Evolutionary conservation across 768 basidiomycete genomes (phyloP).

Genomic region (Pleurotus tuber-regium): DNA sequence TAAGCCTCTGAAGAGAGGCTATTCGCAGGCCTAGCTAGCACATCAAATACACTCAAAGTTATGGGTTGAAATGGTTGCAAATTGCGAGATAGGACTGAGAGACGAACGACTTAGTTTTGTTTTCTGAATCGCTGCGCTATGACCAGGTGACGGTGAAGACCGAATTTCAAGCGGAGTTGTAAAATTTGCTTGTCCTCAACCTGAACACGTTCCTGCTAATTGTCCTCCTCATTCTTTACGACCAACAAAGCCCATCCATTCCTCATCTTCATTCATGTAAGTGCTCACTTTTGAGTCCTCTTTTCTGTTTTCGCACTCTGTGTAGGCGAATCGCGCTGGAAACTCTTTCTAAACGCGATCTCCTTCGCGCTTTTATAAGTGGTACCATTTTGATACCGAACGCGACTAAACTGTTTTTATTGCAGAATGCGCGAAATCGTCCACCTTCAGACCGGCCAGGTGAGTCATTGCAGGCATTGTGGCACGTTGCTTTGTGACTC

Average conservation of each 20-base stretch:
- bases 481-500: constrained; percentile 18
- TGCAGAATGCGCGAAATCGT: constrained; percentile 98
- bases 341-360: background rate
- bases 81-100: too few species aligned
- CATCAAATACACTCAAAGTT: too few species aligned
- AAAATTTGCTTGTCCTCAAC: constrained; percentile 10
- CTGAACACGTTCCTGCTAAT: constrained; percentile 10
- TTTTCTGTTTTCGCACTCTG: constrained; percentile 17
- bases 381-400: constrained; percentile 41
- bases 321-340: constrained; percentile 23
- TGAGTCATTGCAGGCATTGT: constrained; percentile 31
- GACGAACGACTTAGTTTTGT: too few species aligned
- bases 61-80: too few species aligned
- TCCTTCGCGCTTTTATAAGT: constrained; percentile 28
- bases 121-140: constrained; percentile 6
- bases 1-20: too few species aligned
- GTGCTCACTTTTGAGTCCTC: constrained; percentile 2
- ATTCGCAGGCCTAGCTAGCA: too few species aligned
- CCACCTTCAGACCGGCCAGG: constrained; percentile 99
- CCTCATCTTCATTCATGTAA: constrained; percentile 9
- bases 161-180: constrained; percentile 3
- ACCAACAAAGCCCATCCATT: constrained; percentile 10
- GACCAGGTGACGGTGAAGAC: constrained; percentile 4
- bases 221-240: constrained; percentile 10
- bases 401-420: constrained; percentile 25